phyloP scores from a whole-genome alignment of 306 rosid genomes.

The Coriaria nepalensis region DNA sequence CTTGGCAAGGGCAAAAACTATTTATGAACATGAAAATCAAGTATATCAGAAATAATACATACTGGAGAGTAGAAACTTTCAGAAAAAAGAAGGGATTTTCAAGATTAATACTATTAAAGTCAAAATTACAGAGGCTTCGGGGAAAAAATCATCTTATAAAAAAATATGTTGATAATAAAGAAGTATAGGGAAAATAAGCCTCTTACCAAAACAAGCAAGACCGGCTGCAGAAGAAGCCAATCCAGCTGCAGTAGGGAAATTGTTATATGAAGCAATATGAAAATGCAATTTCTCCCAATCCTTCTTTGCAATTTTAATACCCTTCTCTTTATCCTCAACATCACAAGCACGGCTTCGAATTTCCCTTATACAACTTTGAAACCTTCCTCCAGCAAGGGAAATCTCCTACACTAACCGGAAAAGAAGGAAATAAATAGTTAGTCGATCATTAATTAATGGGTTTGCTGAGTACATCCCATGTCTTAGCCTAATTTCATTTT shows the following conservation, averaged over 20 bases:
- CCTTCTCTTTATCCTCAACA: constrained; percentile 68
- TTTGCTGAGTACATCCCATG: no score
- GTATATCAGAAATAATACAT: no score
- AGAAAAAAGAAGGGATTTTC: no score
- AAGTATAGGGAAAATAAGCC: constrained; percentile 1
- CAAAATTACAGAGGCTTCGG: background rate
- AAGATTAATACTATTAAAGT: background rate
- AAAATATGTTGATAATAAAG: background rate
- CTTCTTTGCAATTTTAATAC: constrained; percentile 52
- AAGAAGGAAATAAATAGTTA: no score
- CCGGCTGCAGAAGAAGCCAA: constrained; percentile 98
- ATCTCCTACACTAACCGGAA: constrained; percentile 84
- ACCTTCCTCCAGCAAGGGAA: constrained; percentile 86
- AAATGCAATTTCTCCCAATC: constrained; percentile 75
- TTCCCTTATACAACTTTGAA: constrained; percentile 79
- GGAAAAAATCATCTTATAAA: background rate
- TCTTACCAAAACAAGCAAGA: constrained; percentile 83
- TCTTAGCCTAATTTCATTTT: no score
- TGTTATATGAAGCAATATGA: constrained; percentile 84
- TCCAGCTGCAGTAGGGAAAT: constrained; percentile 99
- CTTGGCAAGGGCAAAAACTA: constrained; percentile 90
- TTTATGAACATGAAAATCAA: constrained; percentile 8
- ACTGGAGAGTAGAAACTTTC: no score
- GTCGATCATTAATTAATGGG: background rate
- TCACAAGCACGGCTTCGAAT: constrained; percentile 71